phyloP scores from a whole-genome alignment of 2,329 filamentous ascomycete genomes.

The Fusarium liriodendri region DNA sequence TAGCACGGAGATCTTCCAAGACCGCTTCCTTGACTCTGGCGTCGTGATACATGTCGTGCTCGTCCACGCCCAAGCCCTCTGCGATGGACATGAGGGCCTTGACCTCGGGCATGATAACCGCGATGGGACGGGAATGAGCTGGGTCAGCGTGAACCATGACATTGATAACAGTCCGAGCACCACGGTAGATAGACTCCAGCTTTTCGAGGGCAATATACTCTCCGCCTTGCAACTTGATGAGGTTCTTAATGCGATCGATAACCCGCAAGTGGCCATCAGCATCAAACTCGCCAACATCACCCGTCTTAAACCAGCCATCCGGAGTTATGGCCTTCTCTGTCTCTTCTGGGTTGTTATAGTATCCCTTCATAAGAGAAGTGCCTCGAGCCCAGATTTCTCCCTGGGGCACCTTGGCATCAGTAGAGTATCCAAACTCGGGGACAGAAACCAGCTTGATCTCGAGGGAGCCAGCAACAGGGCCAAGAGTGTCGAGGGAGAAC shows the following conservation, averaged over 20 bases:
- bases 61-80: constrained; percentile 69
- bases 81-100: constrained; percentile 69
- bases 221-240: constrained; percentile 93
- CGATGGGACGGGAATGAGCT: constrained; percentile 80
- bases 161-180: constrained; percentile 79
- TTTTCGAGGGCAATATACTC: constrained; percentile 99
- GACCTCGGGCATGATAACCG: constrained; percentile 78
- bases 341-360: constrained; percentile 88
- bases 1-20: constrained; percentile 73
- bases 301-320: constrained; percentile 96
- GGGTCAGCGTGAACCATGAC: constrained; percentile 86
- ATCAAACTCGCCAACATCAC: constrained; percentile 93
- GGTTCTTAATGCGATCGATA: constrained; percentile 97
- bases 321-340: constrained; percentile 79
- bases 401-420: constrained; percentile 80
- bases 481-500: constrained; percentile 81
- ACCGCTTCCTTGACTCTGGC: constrained; percentile 69
- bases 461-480: constrained; percentile 79
- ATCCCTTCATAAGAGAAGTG: constrained; percentile 76
- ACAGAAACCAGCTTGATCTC: constrained; percentile 94
- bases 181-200: constrained; percentile 90
- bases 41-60: constrained; percentile 74
- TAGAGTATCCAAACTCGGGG: constrained; percentile 83
- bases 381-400: constrained; percentile 94
- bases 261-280: constrained; percentile 81